A percentile compares a stretch with the other conserved stretches of the same genome.
Evolutionary conservation across 2,329 filamentous ascomycete genomes (phyloP).

Genomic region (Cladosporium colombiae): DNA sequence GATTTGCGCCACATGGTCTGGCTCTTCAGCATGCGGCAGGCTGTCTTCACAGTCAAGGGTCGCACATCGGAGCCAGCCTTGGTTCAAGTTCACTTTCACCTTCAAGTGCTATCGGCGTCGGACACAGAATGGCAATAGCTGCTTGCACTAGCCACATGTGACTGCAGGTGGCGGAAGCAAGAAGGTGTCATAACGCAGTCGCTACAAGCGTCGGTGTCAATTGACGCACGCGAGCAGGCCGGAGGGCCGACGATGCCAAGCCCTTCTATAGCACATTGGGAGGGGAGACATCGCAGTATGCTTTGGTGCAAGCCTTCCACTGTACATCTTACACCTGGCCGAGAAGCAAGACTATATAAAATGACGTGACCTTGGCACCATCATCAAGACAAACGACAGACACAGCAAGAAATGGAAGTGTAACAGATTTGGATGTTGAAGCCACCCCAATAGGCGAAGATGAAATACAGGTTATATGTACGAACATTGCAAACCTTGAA

Average conservation of each 20-base stretch:
- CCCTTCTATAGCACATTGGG: background rate
- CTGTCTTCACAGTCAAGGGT: background rate
- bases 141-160: background rate
- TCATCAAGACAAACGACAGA: background rate
- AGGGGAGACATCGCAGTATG: background rate
- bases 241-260: background rate
- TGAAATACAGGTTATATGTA: background rate
- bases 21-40: background rate
- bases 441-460: background rate
- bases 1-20: conserved; percentile 2
- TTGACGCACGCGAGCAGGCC: background rate
- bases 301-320: background rate
- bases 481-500: conserved; percentile 1
- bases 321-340: background rate
- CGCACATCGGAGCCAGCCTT: background rate
- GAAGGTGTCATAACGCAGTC: background rate
- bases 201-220: background rate
- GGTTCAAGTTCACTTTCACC: background rate
- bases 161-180: background rate
- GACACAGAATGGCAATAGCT: background rate
- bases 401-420: background rate
- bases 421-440: background rate
- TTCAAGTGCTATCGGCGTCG: background rate
- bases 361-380: fast-evolving
- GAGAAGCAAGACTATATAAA: background rate